A percentile compares a stretch with the other conserved stretches of the same genome.
phyloP scores from a whole-genome alignment of 1,284 basidiomycete species.

The Fistulina hepatica region DNA sequence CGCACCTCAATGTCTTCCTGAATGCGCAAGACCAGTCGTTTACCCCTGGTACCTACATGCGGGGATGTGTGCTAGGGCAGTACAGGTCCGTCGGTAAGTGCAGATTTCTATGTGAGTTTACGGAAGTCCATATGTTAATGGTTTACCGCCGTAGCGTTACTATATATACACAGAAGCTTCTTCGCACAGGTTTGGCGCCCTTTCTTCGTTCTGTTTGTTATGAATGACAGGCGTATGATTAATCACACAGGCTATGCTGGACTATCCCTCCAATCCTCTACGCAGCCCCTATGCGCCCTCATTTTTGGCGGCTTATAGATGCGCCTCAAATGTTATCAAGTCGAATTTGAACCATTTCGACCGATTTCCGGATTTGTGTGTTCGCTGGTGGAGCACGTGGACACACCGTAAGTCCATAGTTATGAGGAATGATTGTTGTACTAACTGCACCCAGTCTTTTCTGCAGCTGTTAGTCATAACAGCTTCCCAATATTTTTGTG shows the following conservation, averaged over 20 bases:
- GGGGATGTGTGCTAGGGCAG: constrained; percentile 38
- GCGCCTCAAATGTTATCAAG: constrained; percentile 48
- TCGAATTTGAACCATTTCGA: constrained; percentile 38
- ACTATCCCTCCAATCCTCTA: constrained; percentile 48
- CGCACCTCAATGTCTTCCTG: constrained; percentile 40
- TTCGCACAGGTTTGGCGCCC: too few species aligned
- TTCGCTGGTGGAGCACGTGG: constrained; percentile 45
- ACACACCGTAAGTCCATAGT: constrained; percentile 30
- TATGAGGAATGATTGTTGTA: not conserved
- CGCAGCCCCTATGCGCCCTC: constrained; percentile 54
- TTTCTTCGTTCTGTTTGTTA: too few species aligned
- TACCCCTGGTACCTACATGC: constrained; percentile 39
- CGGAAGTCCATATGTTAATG: not conserved
- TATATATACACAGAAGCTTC: constrained; percentile 50
- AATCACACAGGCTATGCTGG: constrained; percentile 50
- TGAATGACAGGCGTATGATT: too few species aligned
- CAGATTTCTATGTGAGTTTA: not conserved
- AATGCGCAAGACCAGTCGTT: constrained; percentile 34
- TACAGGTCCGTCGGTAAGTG: constrained; percentile 37
- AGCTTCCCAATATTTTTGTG: not conserved
- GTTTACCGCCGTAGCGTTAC: constrained; percentile 39
- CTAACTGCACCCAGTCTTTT: constrained; percentile 29
- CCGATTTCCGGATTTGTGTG: constrained; percentile 40
- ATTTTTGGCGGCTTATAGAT: constrained; percentile 51
- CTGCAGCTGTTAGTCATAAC: constrained; percentile 36